These are phyloP conservation scores for Pythium plurisporium DNA, from an alignment of 352 stramenopile species.

Conservation along the genomic window DNA sequence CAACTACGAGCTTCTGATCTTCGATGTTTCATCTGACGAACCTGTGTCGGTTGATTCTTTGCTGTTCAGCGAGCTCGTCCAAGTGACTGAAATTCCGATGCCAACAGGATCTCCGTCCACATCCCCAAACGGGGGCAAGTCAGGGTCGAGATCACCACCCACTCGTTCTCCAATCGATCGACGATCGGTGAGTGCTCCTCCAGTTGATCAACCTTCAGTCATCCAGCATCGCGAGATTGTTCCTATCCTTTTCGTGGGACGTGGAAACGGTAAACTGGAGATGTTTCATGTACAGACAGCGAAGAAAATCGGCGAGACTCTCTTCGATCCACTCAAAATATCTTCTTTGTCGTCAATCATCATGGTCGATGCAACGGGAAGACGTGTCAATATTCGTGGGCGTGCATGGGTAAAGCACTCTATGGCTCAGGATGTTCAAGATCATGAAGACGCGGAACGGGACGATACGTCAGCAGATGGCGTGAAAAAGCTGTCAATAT, in stretches of 20 bases:
- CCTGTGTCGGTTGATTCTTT: slow-evolving; percentile 54
- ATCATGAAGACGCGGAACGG: background rate
- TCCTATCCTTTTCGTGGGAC: slow-evolving; percentile 62
- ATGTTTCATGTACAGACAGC: slow-evolving; percentile 70
- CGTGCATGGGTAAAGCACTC: slow-evolving; percentile 25
- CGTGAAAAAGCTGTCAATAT: background rate
- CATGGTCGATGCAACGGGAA: slow-evolving; percentile 50
- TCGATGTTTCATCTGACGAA: slow-evolving; percentile 48
- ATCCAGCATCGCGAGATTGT: slow-evolving; percentile 50
- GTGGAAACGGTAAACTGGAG: slow-evolving; percentile 61
- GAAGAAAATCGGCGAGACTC: slow-evolving; percentile 59
- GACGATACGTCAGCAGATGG: background rate
- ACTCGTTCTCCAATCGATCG: slow-evolving; percentile 7
- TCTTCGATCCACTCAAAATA: slow-evolving; percentile 41
- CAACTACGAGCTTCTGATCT: slow-evolving; percentile 53
- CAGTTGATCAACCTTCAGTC: slow-evolving; percentile 15
- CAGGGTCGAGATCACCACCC: slow-evolving; percentile 3
- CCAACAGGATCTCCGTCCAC: background rate
- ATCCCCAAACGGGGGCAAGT: slow-evolving; percentile 3
- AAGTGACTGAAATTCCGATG: slow-evolving; percentile 53
- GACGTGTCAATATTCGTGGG: slow-evolving; percentile 37
- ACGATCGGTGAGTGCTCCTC: slow-evolving; percentile 1
- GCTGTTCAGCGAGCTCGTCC: slow-evolving; percentile 57
- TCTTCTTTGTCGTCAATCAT: slow-evolving; percentile 53
- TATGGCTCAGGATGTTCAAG: no score